A percentile compares a stretch with the other conserved stretches of the same genome.
Evolutionary conservation across 805 yeast species (phyloP).

Genomic region (Schizosaccharomyces octosporus): DNA sequence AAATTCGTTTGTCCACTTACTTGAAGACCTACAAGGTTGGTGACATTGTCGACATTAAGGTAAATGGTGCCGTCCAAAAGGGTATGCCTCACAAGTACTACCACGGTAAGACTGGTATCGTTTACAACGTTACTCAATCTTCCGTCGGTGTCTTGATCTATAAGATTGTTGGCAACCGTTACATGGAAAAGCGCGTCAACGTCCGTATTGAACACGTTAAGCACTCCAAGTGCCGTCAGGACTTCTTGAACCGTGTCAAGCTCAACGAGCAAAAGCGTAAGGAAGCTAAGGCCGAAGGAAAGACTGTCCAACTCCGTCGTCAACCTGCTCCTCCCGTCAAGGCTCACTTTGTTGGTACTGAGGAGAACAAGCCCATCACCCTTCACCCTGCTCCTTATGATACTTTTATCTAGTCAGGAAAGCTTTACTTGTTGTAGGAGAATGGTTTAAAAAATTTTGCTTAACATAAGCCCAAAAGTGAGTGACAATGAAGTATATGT

Average conservation of each 20-base stretch:
- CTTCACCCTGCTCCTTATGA: conserved; percentile 98
- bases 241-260: conserved; percentile 96
- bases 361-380: conserved; percentile 74
- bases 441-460: background rate
- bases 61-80: conserved; percentile 96
- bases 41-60: conserved; percentile 97
- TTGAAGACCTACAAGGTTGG: conserved; percentile 95
- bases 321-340: conserved; percentile 96
- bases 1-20: conserved; percentile 70
- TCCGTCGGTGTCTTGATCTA: conserved; percentile 94
- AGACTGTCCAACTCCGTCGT: conserved; percentile 81
- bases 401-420: conserved; percentile 65
- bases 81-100: conserved; percentile 99
- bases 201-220: conserved; percentile 95
- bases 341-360: conserved; percentile 61
- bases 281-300: conserved; percentile 90
- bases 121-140: conserved; percentile 95
- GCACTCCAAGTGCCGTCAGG: conserved; percentile 99
- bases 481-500: too few relatives aligned
- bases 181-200: conserved; percentile 95
- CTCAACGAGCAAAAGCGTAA: conserved; percentile 75
- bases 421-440: background rate
- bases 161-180: conserved; percentile 98
- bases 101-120: conserved; percentile 99
- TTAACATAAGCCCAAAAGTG: too few relatives aligned